phyloP scores from a whole-genome alignment of 495 filamentous ascomycete genomes.

The Polyplosphaeria fusca region DNA sequence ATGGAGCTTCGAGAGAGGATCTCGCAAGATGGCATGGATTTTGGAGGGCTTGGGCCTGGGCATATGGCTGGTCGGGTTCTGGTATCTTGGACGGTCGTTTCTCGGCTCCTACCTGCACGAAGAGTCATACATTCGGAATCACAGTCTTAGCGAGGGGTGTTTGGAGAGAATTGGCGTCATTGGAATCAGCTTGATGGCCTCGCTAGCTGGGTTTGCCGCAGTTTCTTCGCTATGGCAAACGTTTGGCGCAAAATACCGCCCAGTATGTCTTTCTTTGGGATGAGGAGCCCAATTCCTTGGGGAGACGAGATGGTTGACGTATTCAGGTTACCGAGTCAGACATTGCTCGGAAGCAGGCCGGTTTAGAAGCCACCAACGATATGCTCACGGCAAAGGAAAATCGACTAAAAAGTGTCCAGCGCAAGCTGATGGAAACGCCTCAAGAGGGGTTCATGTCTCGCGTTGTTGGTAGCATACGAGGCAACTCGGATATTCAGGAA shows the following conservation, averaged over 20 bases:
- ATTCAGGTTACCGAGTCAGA: conserved; percentile 63
- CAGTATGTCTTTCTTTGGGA: conserved; percentile 41
- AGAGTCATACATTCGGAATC: conserved; percentile 32
- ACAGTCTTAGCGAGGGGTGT: conserved; percentile 65
- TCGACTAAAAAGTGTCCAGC: conserved; percentile 62
- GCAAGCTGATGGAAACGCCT: conserved; percentile 55
- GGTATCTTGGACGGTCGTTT: conserved; percentile 67
- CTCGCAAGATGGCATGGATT: conserved; percentile 54
- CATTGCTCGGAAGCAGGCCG: conserved; percentile 67
- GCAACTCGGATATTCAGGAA: conserved; percentile 60
- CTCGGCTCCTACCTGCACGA: conserved; percentile 49
- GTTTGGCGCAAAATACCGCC: conserved; percentile 60
- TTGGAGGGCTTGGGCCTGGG: conserved; percentile 57
- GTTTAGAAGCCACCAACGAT: conserved; percentile 70
- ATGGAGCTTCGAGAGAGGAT: conserved; percentile 51
- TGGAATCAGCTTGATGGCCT: conserved; percentile 77
- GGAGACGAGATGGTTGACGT: too few relatives aligned
- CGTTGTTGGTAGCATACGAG: conserved; percentile 61
- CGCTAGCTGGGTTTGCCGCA: conserved; percentile 76
- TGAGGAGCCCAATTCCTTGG: not conserved
- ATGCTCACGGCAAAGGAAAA: conserved; percentile 68
- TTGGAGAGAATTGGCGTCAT: conserved; percentile 76
- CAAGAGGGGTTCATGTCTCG: conserved; percentile 62
- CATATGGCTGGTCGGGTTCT: conserved; percentile 66
- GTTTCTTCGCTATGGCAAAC: conserved; percentile 78